Percentiles rank a stretch among this genome's conserved stretches.
Evolutionary conservation across 805 yeast genomes (phyloP).

Genomic region (Sugiyamaella smithiae): DNA sequence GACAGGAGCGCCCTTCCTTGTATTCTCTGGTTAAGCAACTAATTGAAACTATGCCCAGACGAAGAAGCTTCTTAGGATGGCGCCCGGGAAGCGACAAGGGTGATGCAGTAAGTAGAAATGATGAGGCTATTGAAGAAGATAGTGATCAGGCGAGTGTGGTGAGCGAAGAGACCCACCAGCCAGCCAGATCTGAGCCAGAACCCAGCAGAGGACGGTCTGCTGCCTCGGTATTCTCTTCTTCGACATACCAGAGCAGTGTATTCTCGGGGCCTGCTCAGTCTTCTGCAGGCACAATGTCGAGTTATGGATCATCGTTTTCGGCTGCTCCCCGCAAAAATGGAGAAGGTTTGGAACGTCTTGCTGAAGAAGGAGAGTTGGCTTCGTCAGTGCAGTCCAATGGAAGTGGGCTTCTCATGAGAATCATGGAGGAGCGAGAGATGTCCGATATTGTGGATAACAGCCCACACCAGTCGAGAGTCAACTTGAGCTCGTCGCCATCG

Average conservation of each 20-base stretch:
- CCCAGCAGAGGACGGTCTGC: not conserved
- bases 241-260: conserved; percentile 19
- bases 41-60: not conserved
- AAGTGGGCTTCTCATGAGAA: conserved; percentile 20
- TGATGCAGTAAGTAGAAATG: not conserved
- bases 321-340: conserved; percentile 4
- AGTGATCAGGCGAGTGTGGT: not conserved
- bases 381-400: conserved; percentile 13
- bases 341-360: conserved; percentile 1
- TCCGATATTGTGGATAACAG: conserved; percentile 15
- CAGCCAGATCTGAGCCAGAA: not conserved
- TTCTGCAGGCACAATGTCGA: conserved; percentile 13
- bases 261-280: conserved; percentile 19
- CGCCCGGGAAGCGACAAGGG: not conserved
- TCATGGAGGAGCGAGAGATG: conserved; percentile 21
- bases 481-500: not conserved
- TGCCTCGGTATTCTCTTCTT: conserved; percentile 13
- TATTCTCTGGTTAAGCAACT: too few relatives aligned
- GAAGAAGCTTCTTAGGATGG: not conserved
- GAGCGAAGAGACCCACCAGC: not conserved
- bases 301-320: conserved; percentile 14
- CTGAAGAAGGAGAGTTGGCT: conserved; percentile 16
- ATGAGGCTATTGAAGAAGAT: not conserved
- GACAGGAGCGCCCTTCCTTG: not conserved
- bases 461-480: conserved; percentile 1